These are phyloP conservation scores for Aspergillus sp. DNA, from an alignment of 2,329 filamentous ascomycete genomes.

Conservation along the genomic window DNA sequence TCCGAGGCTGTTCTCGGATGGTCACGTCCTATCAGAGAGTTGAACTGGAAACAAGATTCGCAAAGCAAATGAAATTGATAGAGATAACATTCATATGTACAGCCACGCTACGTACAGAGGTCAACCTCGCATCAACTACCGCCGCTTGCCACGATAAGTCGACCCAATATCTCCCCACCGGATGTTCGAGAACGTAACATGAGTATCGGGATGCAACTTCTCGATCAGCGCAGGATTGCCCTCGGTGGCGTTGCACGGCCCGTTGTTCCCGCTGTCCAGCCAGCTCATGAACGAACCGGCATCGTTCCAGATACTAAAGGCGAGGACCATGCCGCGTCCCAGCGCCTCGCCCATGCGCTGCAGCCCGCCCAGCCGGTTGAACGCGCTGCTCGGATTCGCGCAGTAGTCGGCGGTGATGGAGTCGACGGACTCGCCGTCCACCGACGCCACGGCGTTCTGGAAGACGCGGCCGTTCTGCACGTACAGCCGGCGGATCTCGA, in stretches of 20 bases:
- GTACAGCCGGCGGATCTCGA: conserved; percentile 60
- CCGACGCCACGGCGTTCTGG: conserved; percentile 40
- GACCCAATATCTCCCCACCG: conserved; percentile 61
- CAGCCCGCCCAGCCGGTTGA: conserved; percentile 52
- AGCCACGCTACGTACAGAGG: not conserved
- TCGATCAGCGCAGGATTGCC: conserved; percentile 52
- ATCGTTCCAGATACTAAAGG: conserved; percentile 59
- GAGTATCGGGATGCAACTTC: conserved; percentile 47
- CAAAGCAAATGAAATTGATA: too few relatives aligned
- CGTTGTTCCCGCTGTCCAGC: conserved; percentile 52
- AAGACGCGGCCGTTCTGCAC: conserved; percentile 59
- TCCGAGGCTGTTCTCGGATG: too few relatives aligned
- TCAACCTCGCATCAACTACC: not conserved
- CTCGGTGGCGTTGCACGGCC: conserved; percentile 55
- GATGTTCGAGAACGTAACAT: conserved; percentile 56
- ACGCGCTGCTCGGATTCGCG: conserved; percentile 46
- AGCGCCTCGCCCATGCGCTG: conserved; percentile 54
- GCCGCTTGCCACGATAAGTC: conserved; percentile 37
- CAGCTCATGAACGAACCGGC: conserved; percentile 54
- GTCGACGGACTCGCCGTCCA: conserved; percentile 40
- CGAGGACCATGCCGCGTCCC: conserved; percentile 57
- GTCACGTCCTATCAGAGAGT: too few relatives aligned
- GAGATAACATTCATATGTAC: too few relatives aligned
- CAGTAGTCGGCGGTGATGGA: conserved; percentile 57
- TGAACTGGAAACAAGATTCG: too few relatives aligned